Base-by-base conservation (phyloP, 192 early-diverging fungal genomes). In the Rhizophagus clarus region DNA sequence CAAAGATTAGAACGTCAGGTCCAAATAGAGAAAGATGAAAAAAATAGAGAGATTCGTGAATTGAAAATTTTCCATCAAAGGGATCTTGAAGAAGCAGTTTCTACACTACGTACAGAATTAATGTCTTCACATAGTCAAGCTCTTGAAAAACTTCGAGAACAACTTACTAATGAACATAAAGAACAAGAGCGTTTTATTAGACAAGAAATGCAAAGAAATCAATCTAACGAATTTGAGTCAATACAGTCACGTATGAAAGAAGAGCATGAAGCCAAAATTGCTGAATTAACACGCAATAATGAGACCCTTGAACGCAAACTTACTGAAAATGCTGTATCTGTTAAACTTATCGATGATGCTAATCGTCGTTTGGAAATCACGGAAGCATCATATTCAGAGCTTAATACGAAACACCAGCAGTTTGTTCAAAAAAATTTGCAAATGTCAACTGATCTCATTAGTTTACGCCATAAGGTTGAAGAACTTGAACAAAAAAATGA, bases 81-180 rank as follows among this genome's bases (percentile, higher is more conserved):
- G 29, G 40, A 73, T 15, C 71, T n/a, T n/a, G 22, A 73, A 42
- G 47, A 31, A 24, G 37, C 20, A 7, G 51, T 73, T 17, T 10
- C 37, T 15, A 42, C 26, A 12, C 28, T 73, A 4, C 71, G 40
- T 49, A 7, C 31, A 40, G 40, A 47, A 3, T 51, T 73, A n/a
- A 11, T 6, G 28, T 6, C 47, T 28, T 17, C 71, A n/a, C 71
- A 73, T 47, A 24, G 7, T 22, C 31, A 8, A 14, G 71, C 22
- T 29, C 71, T 73, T 73, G 26, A 49, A 14, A 73, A 42, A 22
- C 71, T 73, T 73, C 37, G 22, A 73, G 37, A 73, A 29, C 37
- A 73, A 47, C 26, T 73, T 26, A 12, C 17, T 26, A 32, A 17
- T 11, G 28, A 31, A 67, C 26, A 7, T 28, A 28, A 67, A 67